Evolutionary conservation across 1,284 basidiomycete genomes (phyloP), one percentile per base, ranked within the genome.

Genomic region (Fomitopsis schrenkii): DNA sequence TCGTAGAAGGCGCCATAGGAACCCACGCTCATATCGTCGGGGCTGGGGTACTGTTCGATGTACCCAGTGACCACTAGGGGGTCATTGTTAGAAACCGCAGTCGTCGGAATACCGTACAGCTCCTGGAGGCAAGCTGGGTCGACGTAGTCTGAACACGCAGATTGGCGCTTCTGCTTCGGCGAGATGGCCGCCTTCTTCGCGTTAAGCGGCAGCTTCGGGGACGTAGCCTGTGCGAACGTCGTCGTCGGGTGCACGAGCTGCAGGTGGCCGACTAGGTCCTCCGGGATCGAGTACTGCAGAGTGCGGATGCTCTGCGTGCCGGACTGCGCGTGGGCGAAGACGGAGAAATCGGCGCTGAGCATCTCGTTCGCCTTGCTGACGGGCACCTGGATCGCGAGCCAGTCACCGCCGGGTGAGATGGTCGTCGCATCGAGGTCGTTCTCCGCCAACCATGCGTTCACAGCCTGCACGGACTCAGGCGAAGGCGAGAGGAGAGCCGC

Each of bases 231-330:
- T 28, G 62, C 71, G 22, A 63, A 75, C 71, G 70, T 66, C 59
- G 71, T 71, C 0, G 77, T 79, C 2, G 79, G 79, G 60, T 79
- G 77, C 14, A 81, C 70, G 17, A 79, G 68, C n/a, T 76, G 71
- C 42, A 81, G 67, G 61, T 79, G 76, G 12, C 70, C 70, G 53
- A 73, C 59, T 6, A 81, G 68, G 46, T 73, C 71, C 0, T 67
- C 63, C 1, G 79, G 79, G 46, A 81, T 69, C 5, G 78, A 79
- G 70, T 80, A 80, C 3, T 74, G 68, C 22, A 80, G 71, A 1
- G 79, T 79, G 53, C 78, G 77, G 55, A 76, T 61, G 33, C 67
- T 62, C 59, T 71, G 58, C 35, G 67, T 58, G 40, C 75, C 74
- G n/a, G 67, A 75, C n/a, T 67, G 67, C 4, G 69, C 63, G 64